Evolutionary conservation across 2,329 filamentous ascomycete genomes (phyloP), one percentile per base, ranked within the genome.

Genomic region (Emmonsiellopsis sp.): DNA sequence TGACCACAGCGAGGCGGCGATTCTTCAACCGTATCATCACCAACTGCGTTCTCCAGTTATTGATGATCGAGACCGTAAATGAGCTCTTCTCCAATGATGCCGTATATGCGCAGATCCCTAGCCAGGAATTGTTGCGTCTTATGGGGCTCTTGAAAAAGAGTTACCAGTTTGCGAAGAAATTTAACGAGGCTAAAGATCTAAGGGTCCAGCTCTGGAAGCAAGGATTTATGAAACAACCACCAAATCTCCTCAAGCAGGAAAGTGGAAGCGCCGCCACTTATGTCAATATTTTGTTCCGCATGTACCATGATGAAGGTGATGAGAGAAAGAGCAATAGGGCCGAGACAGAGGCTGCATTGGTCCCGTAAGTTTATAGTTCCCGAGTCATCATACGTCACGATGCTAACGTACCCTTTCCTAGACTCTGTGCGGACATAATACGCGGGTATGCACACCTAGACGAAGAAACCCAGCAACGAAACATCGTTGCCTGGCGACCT

Each of bases 21-120:
- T 96, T 96, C 76, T 98, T 98, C 79, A 98, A 98, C 73, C 88
- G 92, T 61, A 99, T 99, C 70, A 99, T 99, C 70, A 96, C 92
- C 11, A 92, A 94, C 61, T 99, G 93, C 67, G 94, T 98, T 3
- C 77, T 99, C 7, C 94, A 98, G 70, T 81, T 98, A 2, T 83
- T 99, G 59, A 98, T 98, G 90, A 98, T 98, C 62, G 94, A 98
- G 70, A 99, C 94, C 0, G 94, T 99, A 42, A 94, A 95, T 65
- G 94, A 99, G 70, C 83, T 99, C 48, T 98, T 98, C 75, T 94
- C 90, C 62, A 98, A 97, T 70, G 91, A 97, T 66, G 83, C 87
- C 1, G 94, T 98, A 13, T 98, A 98, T 67, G 79, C 84, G 5
- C 85, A 95, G 67, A 98, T 98, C 40, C 94, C 93, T 0, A 95